These are phyloP conservation scores for Incumbomyces delicatus DNA, from an alignment of 2,329 filamentous ascomycete species.

Conservation along the genomic window DNA sequence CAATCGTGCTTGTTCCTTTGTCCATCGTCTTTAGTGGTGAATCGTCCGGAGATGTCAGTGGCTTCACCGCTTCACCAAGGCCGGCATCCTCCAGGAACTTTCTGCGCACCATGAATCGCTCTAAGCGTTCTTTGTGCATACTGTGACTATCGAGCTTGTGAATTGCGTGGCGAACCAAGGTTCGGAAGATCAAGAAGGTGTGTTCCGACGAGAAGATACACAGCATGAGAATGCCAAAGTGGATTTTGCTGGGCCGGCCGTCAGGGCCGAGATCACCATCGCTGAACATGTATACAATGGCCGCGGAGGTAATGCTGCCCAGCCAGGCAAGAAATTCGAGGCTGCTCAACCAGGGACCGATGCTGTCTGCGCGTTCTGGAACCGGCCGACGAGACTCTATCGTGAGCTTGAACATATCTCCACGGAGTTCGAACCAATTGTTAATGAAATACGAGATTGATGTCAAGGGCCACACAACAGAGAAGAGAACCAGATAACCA, in stretches of 20 bases:
- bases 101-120: slow-evolving; percentile 72
- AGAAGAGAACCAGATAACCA: slow-evolving; percentile 85
- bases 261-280: slow-evolving; percentile 55
- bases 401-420: slow-evolving; percentile 90
- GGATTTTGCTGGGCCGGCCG: slow-evolving; percentile 60
- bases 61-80: slow-evolving; percentile 36
- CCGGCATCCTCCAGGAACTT: slow-evolving; percentile 62
- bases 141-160: slow-evolving; percentile 76
- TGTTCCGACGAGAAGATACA: slow-evolving; percentile 82
- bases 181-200: slow-evolving; percentile 69
- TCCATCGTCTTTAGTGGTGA: slow-evolving; percentile 53
- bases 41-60: slow-evolving; percentile 51
- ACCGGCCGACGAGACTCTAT: slow-evolving; percentile 79
- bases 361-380: slow-evolving; percentile 83
- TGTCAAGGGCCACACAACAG: slow-evolving; percentile 89
- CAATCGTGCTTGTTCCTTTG: slow-evolving; percentile 15
- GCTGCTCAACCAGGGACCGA: slow-evolving; percentile 82
- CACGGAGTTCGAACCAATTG: slow-evolving; percentile 91
- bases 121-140: slow-evolving; percentile 71
- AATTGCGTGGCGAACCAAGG: slow-evolving; percentile 62
- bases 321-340: slow-evolving; percentile 89
- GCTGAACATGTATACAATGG: slow-evolving; percentile 82
- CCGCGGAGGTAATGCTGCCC: slow-evolving; percentile 76
- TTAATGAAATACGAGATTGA: slow-evolving; percentile 82
- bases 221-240: slow-evolving; percentile 69